These are phyloP conservation scores for Lachnellula subtilissima DNA, from an alignment of 2,329 filamentous ascomycete genomes.

Conservation along the genomic window DNA sequence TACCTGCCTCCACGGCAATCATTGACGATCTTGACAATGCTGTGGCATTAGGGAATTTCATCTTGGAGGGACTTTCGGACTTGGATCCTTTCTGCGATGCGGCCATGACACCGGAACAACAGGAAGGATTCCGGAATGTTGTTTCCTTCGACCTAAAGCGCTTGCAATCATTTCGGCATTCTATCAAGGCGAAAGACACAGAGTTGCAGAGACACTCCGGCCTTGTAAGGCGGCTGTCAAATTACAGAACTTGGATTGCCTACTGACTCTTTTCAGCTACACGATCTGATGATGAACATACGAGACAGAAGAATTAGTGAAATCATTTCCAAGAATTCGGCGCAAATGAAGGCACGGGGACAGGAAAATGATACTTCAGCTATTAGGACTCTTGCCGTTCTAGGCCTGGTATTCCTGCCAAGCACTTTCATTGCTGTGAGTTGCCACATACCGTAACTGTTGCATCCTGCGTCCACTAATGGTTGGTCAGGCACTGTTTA, in stretches of 20 bases:
- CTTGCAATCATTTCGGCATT: background rate
- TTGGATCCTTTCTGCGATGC: background rate
- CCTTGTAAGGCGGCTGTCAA: background rate
- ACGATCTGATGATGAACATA: background rate
- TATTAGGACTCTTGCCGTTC: background rate
- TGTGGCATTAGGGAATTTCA: background rate
- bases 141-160: background rate
- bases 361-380: background rate
- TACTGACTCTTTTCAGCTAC: background rate
- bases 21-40: background rate
- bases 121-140: background rate
- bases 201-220: background rate
- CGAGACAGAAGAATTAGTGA: background rate
- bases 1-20: background rate
- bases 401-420: background rate
- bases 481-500: background rate
- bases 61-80: background rate
- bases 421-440: background rate
- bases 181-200: background rate
- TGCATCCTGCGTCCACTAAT: background rate
- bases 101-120: background rate
- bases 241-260: background rate
- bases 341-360: background rate
- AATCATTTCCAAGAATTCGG: background rate
- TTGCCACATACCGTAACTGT: background rate